Evolutionary conservation across 495 filamentous ascomycete species (phyloP).

Genomic region (Talaromyces wortmannii): DNA sequence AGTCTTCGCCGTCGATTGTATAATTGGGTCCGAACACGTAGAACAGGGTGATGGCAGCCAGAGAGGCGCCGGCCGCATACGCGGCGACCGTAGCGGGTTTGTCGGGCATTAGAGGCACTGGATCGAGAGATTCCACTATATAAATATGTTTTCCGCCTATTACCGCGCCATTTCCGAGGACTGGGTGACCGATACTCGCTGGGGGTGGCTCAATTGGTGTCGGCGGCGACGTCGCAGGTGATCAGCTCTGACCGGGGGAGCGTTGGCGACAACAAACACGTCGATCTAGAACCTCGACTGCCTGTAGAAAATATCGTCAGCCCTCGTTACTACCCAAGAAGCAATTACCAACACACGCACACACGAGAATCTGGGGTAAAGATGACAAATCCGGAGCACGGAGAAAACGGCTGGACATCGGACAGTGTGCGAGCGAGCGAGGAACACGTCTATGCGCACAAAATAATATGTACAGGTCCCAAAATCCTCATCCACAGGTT

Average conservation of each 20-base stretch:
- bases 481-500: no score
- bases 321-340: not conserved
- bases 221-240: not conserved
- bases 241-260: no score
- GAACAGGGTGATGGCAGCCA: constrained; percentile 91
- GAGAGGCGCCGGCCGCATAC: constrained; percentile 91
- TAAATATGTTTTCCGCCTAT: not conserved
- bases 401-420: not conserved
- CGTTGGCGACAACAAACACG: no score
- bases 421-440: not conserved
- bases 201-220: not conserved
- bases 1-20: constrained; percentile 74
- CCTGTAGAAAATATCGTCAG: not conserved
- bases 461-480: no score
- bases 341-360: not conserved
- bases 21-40: constrained; percentile 97
- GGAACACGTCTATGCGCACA: no score
- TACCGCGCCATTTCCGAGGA: not conserved
- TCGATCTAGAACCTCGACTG: no score
- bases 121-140: not conserved
- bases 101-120: constrained; percentile 63
- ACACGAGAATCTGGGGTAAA: not conserved
- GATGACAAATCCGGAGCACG: not conserved
- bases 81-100: constrained; percentile 78
- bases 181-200: not conserved